Base-by-base conservation (phyloP, 2,329 filamentous ascomycete species). In the Boeremia lycopersici region DNA sequence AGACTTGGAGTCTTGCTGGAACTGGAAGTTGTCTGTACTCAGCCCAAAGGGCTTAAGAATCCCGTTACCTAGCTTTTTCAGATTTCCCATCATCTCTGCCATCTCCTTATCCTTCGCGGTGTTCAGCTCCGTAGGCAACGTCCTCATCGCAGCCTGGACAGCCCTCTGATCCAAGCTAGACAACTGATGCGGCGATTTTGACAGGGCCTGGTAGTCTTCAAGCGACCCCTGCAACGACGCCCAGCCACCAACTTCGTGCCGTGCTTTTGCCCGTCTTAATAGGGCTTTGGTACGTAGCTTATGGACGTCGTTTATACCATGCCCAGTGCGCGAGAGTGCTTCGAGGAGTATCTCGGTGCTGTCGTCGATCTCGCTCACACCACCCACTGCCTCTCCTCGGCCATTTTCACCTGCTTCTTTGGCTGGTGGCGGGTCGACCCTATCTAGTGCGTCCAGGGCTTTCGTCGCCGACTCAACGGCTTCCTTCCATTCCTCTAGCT, bases 11-110 rank as follows among this genome's bases (percentile, higher is more conserved):
- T 97, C 93, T 76, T 97, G 91, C 26, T 89, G 86, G 82, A 98
- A 96, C 60, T 96, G 87, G 71, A 99, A 98, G 73, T 96, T 96
- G 40, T 96, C 88, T 10, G 95, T 98, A 55, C 89, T 96, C 63
- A 99, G 76, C 1, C 95, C 95, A 79, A 98, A 98, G 0, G 93
- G 93, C 72, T 90, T 96, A 45, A 99, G 74, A 13, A 99, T 86
- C 1, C 92, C 91, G 71, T 99, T 96, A 0, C 95, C 95, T 56
- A 99, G 79, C 76, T 90, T 87, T 72, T 96, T 97, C 66, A 99
- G 77, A 78, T 98, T 97, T 15, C 89, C 90, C 92, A 96, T 96
- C 92, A 98, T 97, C 77, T 99, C 93, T 2, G 84, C 88, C 84
- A 95, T 91, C 76, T 99, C 95, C 64, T 83, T 84, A 69, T 96